Base-by-base conservation (phyloP, 2,329 filamentous ascomycete genomes). In the Talaromyces rugulosus region DNA sequence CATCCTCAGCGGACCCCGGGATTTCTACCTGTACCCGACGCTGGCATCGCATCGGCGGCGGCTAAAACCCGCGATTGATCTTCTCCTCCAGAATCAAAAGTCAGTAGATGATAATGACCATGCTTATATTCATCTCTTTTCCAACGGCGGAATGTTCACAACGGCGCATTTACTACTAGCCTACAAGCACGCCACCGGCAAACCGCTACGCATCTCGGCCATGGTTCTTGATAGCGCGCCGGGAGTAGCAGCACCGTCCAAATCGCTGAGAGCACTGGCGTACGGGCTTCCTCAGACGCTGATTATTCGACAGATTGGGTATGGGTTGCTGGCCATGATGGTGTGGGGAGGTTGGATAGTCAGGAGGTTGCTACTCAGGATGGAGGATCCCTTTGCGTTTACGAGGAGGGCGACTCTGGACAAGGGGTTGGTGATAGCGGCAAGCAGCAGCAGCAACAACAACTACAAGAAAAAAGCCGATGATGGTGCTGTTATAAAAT, bases 161-260 rank as follows among this genome's bases (percentile, higher is more conserved):
- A 70, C 74, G 3, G 70, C 69, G 4, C 68, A 75, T 30, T 63
- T 83, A 6, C 74, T 81, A 2, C 64, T 68, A 16, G 65, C 70
- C 9, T 83, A 80, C 66, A 73, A 66, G 6, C 51, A 65, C 16
- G 64, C 66, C 1, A 78, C 72, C 1, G 73, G 73, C 0, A 62
- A 63, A 1, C 63, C 73, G 5, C 61, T 82, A 4, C 78, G 77
- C 2, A 63, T 79, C 5, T 75, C 73, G 2, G 75, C 74, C 1
- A 74, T 79, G 63, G 64, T 83, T 2, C 63, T 83, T 33, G 81
- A 83, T 66, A 80, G 77, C 64, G 74, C 76, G 0, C 81, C 81
- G 0, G 81, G 81, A 28, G 66, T 68, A 36, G 65, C 71, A 9
- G 73, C 63, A 3, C 60, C 75, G 5, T 33, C 61, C 0, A 65